These are phyloP conservation scores for Zymoseptoria ardabiliae DNA, from an alignment of 2,329 filamentous ascomycete species.

Conservation along the genomic window DNA sequence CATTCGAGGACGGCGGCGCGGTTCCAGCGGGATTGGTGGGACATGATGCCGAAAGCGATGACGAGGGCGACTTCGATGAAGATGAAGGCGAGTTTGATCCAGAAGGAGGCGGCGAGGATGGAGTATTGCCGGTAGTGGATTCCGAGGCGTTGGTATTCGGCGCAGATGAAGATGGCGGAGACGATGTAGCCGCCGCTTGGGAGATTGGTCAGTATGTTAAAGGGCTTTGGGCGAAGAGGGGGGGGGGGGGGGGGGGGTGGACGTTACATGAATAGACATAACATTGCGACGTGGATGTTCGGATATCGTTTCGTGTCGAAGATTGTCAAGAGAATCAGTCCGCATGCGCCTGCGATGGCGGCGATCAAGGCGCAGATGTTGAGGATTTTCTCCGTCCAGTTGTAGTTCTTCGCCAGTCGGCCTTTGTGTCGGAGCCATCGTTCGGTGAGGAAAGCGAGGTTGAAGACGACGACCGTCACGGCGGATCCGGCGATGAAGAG, in stretches of 20 bases:
- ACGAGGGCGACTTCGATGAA: constrained; percentile 68
- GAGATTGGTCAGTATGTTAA: constrained; percentile 1
- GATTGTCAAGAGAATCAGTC: constrained; percentile 74
- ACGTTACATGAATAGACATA: constrained; percentile 67
- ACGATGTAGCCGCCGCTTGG: constrained; percentile 64
- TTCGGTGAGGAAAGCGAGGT: constrained; percentile 72
- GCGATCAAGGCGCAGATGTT: constrained; percentile 52
- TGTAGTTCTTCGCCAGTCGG: constrained; percentile 68
- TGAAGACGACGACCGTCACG: constrained; percentile 70
- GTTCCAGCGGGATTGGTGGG: constrained; percentile 42
- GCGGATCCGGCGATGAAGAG: constrained; percentile 68
- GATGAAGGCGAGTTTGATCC: constrained; percentile 80
- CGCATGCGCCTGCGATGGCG: constrained; percentile 67
- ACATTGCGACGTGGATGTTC: constrained; percentile 64
- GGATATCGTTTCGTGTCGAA: constrained; percentile 73
- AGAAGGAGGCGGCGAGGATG: constrained; percentile 72
- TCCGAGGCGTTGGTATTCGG: constrained; percentile 81
- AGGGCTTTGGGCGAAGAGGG: not conserved
- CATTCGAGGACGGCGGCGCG: constrained; percentile 72
- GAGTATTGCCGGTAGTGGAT: constrained; percentile 69
- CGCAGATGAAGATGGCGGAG: constrained; percentile 80
- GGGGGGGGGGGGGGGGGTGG: no score
- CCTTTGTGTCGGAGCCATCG: constrained; percentile 78
- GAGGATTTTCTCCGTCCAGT: constrained; percentile 55
- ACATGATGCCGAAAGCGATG: constrained; percentile 58